Evolutionary conservation across 2,329 filamentous ascomycete species (phyloP), one percentile per base, ranked within the genome.

Genomic region (Colletotrichum destructivum): DNA sequence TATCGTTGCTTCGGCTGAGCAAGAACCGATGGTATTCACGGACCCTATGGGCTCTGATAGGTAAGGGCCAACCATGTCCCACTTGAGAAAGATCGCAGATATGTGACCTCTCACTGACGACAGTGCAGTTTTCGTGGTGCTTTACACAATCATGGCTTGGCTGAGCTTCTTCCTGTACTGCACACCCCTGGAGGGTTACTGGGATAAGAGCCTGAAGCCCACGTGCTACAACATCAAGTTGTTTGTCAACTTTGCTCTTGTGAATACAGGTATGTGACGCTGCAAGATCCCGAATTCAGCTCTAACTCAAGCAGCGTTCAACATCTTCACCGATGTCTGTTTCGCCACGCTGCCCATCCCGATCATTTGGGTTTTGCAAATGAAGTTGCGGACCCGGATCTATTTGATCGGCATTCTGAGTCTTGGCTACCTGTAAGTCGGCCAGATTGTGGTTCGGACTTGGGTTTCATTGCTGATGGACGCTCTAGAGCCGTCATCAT

Each of bases 251-350:
- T 77, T 79, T 66, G 62, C 86, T 83, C 75, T 93, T 85, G 15
- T 71, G 16, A 73, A 73, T 31, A 71, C 71, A 6, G 51, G 71
- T 73, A 15, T 18, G 12, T 55, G 31, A 3, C 18, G 3, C 15
- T 11, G 13, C 4, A 35, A 6, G 8, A 8, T 0, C 2, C 31
- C 12, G 4, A 11, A 18, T 2, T 21, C 9, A 31, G 11, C 4
- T 55, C 52, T 55, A 21, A 55, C 18, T 9, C 6, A 2, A 38
- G 2, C 60, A 78, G 81, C 75, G 4, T 80, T 83, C 76, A 84
- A 85, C 66, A 84, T 85, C 49, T 78, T 80, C 11, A 84, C 83
- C n/a, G 83, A 85, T 63, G 77, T 84, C 9, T 76, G 81, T n/a
- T 83, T 85, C 46, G 83, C 83, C 0, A 79, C 82, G 1, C 76